phyloP scores from a whole-genome alignment of 495 filamentous ascomycete genomes.

The Entonaema liquescens region DNA sequence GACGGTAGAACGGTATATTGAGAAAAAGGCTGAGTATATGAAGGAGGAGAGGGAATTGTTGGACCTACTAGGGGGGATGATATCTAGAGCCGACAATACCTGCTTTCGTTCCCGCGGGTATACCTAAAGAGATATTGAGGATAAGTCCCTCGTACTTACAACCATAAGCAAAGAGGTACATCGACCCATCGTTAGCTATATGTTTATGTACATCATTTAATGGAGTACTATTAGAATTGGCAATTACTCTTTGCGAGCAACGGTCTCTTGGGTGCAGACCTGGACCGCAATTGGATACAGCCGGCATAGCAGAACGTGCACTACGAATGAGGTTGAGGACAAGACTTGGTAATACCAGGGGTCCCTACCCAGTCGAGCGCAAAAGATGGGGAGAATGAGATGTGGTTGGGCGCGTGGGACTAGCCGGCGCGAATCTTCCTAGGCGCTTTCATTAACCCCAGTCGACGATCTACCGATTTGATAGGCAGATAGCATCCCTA shows the following conservation, averaged over 20 bases:
- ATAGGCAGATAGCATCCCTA: slow-evolving; percentile 40
- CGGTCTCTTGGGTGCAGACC: slow-evolving; percentile 33
- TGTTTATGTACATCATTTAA: slow-evolving; percentile 17
- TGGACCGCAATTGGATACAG: slow-evolving; percentile 29
- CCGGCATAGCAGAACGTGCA: slow-evolving; percentile 15
- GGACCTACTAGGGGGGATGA: slow-evolving; percentile 6
- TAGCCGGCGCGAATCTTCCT: slow-evolving; percentile 42
- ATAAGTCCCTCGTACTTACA: slow-evolving; percentile 15
- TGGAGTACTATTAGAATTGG: slow-evolving; percentile 15
- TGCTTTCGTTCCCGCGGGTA: slow-evolving; percentile 23
- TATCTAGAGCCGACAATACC: slow-evolving; percentile 17
- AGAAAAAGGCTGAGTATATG: slow-evolving; percentile 35
- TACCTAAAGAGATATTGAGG: slow-evolving; percentile 18
- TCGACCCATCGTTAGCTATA: slow-evolving; percentile 18
- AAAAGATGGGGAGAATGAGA: slow-evolving; percentile 31
- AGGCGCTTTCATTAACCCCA: slow-evolving; percentile 37
- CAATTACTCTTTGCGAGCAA: slow-evolving; percentile 19
- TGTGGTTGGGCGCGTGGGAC: slow-evolving; percentile 40
- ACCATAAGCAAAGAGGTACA: slow-evolving; percentile 20
- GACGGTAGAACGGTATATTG: slow-evolving; percentile 12
- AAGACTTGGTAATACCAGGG: slow-evolving; percentile 30
- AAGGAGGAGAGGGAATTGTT: slow-evolving; percentile 22
- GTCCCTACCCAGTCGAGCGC: slow-evolving; percentile 38
- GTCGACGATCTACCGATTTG: slow-evolving; percentile 41
- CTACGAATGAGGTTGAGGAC: slow-evolving; percentile 41